A percentile compares a stretch with the other conserved stretches of the same genome.
phyloP scores from a whole-genome alignment of 805 yeast species.

The Lachancea sp. region DNA sequence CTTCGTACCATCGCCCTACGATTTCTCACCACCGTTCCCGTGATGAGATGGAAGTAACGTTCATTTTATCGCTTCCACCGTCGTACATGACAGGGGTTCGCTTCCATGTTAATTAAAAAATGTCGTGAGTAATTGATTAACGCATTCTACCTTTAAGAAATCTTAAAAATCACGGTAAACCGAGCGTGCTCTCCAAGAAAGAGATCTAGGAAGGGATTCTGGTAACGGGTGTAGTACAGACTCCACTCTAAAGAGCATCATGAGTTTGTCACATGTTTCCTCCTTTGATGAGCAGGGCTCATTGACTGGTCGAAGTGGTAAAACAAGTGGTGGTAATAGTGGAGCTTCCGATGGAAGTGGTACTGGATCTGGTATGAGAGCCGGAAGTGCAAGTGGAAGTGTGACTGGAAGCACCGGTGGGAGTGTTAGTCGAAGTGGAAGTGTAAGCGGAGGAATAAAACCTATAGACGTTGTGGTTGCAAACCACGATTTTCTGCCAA shows the following conservation, averaged over 20 bases:
- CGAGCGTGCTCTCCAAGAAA: too few species aligned
- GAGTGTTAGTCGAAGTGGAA: background rate
- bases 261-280: constrained; percentile 8
- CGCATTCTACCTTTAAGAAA: too few species aligned
- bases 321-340: background rate
- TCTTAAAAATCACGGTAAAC: too few species aligned
- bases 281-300: constrained; percentile 6
- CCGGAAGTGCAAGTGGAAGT: background rate
- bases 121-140: too few species aligned
- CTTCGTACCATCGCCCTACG: too few species aligned
- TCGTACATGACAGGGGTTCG: background rate
- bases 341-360: background rate
- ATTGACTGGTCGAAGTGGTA: background rate
- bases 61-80: too few species aligned
- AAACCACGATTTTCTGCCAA: constrained; percentile 13
- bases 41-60: too few species aligned
- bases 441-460: background rate
- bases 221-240: background rate
- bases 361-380: background rate
- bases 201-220: background rate
- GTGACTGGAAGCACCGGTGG: background rate
- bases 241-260: background rate
- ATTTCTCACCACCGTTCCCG: too few species aligned
- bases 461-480: constrained; percentile 21
- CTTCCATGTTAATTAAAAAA: background rate